These are phyloP conservation scores for Cladophialophora exuberans DNA, from an alignment of 2,329 filamentous ascomycete genomes.

Conservation along the genomic window DNA sequence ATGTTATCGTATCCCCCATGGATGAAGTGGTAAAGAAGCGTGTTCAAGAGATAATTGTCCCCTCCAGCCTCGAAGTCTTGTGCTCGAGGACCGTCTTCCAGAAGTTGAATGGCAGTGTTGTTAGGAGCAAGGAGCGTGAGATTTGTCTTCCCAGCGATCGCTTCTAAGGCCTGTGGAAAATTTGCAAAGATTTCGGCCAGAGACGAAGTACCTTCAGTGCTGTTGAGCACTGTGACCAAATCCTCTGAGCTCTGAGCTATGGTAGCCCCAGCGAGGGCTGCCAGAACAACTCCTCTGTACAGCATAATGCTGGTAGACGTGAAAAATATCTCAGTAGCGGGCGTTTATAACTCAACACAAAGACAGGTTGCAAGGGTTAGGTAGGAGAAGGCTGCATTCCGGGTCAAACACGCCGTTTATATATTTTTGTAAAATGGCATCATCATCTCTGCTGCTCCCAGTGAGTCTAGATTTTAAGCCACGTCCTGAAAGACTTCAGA, in stretches of 20 bases:
- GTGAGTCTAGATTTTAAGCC: too few species aligned
- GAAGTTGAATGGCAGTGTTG: constrained; percentile 15
- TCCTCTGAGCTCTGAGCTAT: constrained; percentile 9
- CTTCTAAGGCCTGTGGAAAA: neutral
- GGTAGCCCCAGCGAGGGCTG: constrained; percentile 11
- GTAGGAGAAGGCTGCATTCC: too few species aligned
- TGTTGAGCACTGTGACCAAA: constrained; percentile 16
- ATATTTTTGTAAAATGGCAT: too few species aligned
- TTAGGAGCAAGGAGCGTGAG: constrained; percentile 21
- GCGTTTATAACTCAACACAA: neutral
- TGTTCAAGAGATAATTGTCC: constrained; percentile 14
- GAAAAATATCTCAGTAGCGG: neutral
- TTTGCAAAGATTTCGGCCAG: constrained; percentile 1
- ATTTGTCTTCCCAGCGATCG: constrained; percentile 15
- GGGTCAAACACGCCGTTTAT: too few species aligned
- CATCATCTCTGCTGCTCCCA: too few species aligned
- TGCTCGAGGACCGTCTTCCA: neutral
- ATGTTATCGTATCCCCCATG: constrained; percentile 8
- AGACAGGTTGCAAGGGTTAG: neutral
- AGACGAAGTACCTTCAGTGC: constrained; percentile 4
- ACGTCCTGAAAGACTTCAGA: too few species aligned
- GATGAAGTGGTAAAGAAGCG: constrained; percentile 16
- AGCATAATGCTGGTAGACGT: neutral
- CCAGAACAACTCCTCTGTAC: constrained; percentile 4
- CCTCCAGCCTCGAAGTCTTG: constrained; percentile 6